These are phyloP conservation scores for Grigorovia humatica DNA, from an alignment of 805 yeast species.

Conservation along the genomic window DNA sequence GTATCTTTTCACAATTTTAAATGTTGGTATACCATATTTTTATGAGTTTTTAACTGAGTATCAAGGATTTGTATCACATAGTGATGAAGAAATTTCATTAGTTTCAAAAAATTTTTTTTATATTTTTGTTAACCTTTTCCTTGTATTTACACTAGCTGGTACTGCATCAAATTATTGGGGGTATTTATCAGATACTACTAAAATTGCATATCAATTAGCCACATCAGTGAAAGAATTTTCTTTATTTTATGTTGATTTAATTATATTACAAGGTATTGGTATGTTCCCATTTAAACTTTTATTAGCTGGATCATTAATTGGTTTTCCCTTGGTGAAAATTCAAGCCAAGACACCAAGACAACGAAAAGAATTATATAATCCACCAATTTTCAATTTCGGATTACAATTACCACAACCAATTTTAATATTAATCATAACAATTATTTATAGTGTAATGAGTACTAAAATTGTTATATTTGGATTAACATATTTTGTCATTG, in stretches of 20 bases:
- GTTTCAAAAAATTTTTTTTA: slow-evolving; percentile 91
- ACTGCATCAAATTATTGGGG: slow-evolving; percentile 78
- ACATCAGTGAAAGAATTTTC: slow-evolving; percentile 70
- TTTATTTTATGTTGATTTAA: slow-evolving; percentile 80
- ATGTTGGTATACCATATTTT: slow-evolving; percentile 72
- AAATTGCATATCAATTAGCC: slow-evolving; percentile 79
- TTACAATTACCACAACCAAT: slow-evolving; percentile 86
- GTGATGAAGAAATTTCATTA: slow-evolving; percentile 84
- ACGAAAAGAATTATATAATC: slow-evolving; percentile 61
- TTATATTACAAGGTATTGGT: slow-evolving; percentile 74
- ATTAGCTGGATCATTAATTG: slow-evolving; percentile 64
- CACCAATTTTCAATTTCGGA: slow-evolving; percentile 90
- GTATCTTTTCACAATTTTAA: slow-evolving; percentile 76
- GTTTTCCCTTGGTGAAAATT: slow-evolving; percentile 57
- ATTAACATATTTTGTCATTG: slow-evolving; percentile 68
- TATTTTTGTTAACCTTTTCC: slow-evolving; percentile 83
- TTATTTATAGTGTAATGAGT: slow-evolving; percentile 82
- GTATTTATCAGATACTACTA: slow-evolving; percentile 76
- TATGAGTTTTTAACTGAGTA: slow-evolving; percentile 72
- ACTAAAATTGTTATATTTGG: slow-evolving; percentile 83
- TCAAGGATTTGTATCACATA: slow-evolving; percentile 86
- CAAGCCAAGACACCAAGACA: slow-evolving; percentile 78
- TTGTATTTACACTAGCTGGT: slow-evolving; percentile 90
- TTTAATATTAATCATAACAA: slow-evolving; percentile 69
- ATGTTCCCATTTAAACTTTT: slow-evolving; percentile 84